Conservation (phyloP, 2,329 filamentous ascomycete genomes). For the Diaporthe amygdali region DNA sequence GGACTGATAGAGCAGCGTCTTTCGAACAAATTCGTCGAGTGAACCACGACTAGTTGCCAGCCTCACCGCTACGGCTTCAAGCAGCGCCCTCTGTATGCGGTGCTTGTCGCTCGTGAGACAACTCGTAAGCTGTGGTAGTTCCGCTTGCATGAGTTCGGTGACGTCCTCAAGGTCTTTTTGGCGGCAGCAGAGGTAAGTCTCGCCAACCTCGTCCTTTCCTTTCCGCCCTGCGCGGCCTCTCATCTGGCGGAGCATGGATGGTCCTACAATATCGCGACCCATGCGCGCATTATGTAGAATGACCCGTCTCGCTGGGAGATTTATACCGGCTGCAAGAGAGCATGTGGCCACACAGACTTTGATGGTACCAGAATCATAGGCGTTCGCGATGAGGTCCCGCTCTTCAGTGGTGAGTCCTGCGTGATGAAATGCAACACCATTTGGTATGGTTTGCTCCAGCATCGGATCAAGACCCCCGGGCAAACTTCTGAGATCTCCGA, state of each 20-base stretch:
- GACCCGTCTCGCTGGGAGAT: constrained; percentile 74
- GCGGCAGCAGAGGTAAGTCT: constrained; percentile 78
- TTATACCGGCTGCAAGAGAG: constrained; percentile 83
- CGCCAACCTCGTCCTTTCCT: constrained; percentile 77
- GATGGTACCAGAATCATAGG: constrained; percentile 71
- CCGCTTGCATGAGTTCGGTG: constrained; percentile 72
- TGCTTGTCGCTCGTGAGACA: constrained; percentile 71
- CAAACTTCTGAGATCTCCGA: constrained; percentile 70
- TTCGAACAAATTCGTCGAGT: constrained; percentile 71
- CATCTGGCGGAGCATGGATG: constrained; percentile 83
- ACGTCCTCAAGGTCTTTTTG: constrained; percentile 72
- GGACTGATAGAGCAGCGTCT: constrained; percentile 69
- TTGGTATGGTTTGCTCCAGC: constrained; percentile 67
- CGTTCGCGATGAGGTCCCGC: constrained; percentile 71
- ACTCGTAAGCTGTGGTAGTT: constrained; percentile 72
- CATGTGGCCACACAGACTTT: constrained; percentile 79
- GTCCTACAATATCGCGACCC: constrained; percentile 78
- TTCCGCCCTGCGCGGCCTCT: constrained; percentile 78
- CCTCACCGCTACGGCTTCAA: constrained; percentile 73
- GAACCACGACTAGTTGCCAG: constrained; percentile 69
- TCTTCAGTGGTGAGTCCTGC: constrained; percentile 78
- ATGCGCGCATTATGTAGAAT: constrained; percentile 78
- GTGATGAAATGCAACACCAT: constrained; percentile 78
- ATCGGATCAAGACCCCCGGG: constrained; percentile 69
- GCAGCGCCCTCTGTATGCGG: constrained; percentile 71